A percentile compares a stretch with the other conserved stretches of the same genome.
These are phyloP conservation scores for Gyromitra esculenta DNA, from an alignment of 2,329 filamentous ascomycete species.

Conservation along the genomic window DNA sequence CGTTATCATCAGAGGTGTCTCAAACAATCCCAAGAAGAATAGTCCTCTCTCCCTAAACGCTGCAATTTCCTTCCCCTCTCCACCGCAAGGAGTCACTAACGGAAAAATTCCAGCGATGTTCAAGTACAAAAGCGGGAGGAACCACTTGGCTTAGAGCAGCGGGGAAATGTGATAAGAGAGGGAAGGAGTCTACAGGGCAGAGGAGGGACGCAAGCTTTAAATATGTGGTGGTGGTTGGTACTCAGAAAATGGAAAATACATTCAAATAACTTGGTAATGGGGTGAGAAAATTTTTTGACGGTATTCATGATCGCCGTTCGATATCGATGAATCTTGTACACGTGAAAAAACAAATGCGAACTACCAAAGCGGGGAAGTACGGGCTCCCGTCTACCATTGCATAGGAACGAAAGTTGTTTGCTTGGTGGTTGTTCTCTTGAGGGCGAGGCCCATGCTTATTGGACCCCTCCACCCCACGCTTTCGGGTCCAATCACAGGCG, in stretches of 20 bases:
- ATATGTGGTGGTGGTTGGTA: background rate
- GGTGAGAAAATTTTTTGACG: constrained; percentile 25
- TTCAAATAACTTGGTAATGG: constrained; percentile 29
- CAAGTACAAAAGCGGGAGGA: constrained; percentile 27
- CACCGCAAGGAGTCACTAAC: constrained; percentile 12
- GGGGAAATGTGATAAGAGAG: constrained; percentile 25
- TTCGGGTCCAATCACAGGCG: constrained; percentile 41
- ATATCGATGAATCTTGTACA: constrained; percentile 32
- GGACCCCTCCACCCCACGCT: constrained; percentile 37
- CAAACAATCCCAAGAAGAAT: constrained; percentile 17
- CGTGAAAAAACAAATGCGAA: constrained; percentile 40
- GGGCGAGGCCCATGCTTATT: constrained; percentile 23
- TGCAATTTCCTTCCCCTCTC: constrained; percentile 15
- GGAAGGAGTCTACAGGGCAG: constrained; percentile 15
- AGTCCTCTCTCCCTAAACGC: constrained; percentile 16
- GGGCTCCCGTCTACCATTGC: constrained; percentile 12
- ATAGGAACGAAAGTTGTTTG: constrained; percentile 37
- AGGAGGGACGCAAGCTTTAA: constrained; percentile 23
- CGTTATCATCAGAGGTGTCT: constrained; percentile 34
- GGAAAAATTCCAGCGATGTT: constrained; percentile 13
- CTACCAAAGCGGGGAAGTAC: constrained; percentile 47
- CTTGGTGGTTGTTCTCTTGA: constrained; percentile 10
- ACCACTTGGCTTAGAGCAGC: constrained; percentile 25
- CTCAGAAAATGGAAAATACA: constrained; percentile 14
- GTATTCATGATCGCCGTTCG: constrained; percentile 21